Evolutionary conservation across 257 asterid genomes (phyloP).

Genomic region (Leonotis leonurus): DNA sequence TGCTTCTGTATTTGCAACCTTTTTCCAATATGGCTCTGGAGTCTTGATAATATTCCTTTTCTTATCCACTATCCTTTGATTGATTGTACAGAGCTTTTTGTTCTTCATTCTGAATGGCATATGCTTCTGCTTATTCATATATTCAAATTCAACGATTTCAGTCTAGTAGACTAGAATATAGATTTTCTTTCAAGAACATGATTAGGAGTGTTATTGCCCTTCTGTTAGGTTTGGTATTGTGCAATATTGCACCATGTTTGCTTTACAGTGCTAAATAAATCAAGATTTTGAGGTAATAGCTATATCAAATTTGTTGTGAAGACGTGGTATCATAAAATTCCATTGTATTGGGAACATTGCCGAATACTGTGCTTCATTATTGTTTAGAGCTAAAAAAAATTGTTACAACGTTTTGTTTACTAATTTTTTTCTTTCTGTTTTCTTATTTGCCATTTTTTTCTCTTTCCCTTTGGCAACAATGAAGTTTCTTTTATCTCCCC

Average conservation of each 20-base stretch:
- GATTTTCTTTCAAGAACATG: background rate
- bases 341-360: background rate
- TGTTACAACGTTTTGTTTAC: background rate
- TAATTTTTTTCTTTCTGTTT: conserved; percentile 2
- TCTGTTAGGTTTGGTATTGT: background rate
- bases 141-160: background rate
- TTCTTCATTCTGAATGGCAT: background rate
- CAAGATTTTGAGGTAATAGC: background rate
- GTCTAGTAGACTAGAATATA: background rate
- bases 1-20: background rate
- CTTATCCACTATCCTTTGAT: background rate
- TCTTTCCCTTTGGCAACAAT: conserved; percentile 19
- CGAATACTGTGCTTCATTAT: background rate
- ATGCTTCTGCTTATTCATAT: background rate
- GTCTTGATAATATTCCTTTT: background rate
- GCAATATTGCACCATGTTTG: background rate
- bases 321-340: background rate
- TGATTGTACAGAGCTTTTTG: background rate
- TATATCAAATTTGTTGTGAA: background rate
- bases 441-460: conserved; percentile 1
- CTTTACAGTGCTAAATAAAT: background rate
- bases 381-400: background rate
- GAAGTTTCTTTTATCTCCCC: conserved; percentile 69
- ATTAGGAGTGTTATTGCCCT: background rate
- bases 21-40: background rate